Evolutionary conservation across 2,329 filamentous ascomycete genomes (phyloP).

Genomic region (Ophiostoma piceae): DNA sequence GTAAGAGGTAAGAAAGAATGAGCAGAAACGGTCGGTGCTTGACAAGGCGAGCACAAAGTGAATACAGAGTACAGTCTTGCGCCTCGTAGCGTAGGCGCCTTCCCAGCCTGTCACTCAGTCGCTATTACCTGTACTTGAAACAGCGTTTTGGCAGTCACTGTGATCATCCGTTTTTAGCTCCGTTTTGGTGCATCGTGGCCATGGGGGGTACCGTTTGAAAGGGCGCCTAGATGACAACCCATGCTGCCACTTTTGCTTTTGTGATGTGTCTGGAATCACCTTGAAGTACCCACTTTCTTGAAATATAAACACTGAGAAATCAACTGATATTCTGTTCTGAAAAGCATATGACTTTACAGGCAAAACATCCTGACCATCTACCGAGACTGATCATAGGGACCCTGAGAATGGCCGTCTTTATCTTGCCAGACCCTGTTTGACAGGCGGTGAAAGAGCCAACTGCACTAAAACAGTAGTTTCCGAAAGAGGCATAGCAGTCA

Average conservation of each 20-base stretch:
- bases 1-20: neutral
- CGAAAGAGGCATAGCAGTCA: neutral
- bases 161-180: neutral
- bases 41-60: neutral
- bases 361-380: neutral
- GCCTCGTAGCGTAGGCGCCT: neutral
- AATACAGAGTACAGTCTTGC: neutral
- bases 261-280: neutral
- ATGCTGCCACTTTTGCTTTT: neutral
- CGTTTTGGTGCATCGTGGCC: neutral
- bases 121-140: neutral
- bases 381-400: neutral
- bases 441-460: neutral
- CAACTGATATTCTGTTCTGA: neutral
- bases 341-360: neutral
- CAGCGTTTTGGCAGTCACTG: neutral
- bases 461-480: conserved; percentile 2
- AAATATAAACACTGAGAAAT: neutral
- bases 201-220: neutral
- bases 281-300: neutral
- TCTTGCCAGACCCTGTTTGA: neutral
- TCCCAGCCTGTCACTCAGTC: neutral
- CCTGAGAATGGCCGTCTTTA: neutral
- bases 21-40: neutral
- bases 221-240: neutral